phyloP scores from a whole-genome alignment of 177 flowering plant genomes.

The Vitis hybrid region DNA sequence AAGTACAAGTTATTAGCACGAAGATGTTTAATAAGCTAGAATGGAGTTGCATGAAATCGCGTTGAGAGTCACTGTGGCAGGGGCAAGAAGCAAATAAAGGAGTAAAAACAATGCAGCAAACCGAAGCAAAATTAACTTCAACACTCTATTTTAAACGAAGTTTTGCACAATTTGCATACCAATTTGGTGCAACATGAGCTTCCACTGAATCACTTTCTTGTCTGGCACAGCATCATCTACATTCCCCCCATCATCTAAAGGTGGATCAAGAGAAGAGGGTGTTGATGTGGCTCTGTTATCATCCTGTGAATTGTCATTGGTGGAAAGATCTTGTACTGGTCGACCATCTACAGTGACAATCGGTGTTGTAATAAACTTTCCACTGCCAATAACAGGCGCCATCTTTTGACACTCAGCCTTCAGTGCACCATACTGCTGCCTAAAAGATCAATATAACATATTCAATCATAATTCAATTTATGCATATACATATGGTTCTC shows the following conservation, averaged over 20 bases:
- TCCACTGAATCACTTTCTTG: slow-evolving; percentile 71
- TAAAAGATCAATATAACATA: slow-evolving; percentile 18
- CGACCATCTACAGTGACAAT: slow-evolving; percentile 61
- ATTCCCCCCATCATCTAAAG: slow-evolving; percentile 1
- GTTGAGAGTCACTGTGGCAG: too few species aligned
- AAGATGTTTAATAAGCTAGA: not conserved
- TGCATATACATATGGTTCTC: too few species aligned
- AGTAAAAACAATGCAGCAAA: not conserved
- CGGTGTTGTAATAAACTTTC: slow-evolving; percentile 59
- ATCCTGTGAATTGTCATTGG: slow-evolving; percentile 9
- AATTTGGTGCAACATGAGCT: slow-evolving; percentile 73
- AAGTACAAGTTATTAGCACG: not conserved
- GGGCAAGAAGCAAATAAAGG: not conserved
- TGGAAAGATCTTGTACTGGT: slow-evolving; percentile 36
- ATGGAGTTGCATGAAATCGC: too few species aligned
- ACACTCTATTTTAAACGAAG: not conserved
- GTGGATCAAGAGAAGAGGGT: not conserved
- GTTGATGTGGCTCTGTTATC: slow-evolving; percentile 7
- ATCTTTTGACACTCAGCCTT: slow-evolving; percentile 70
- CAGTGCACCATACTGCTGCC: slow-evolving; percentile 68
- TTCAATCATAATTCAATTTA: slow-evolving; percentile 1
- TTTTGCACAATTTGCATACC: slow-evolving; percentile 41
- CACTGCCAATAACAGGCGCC: slow-evolving; percentile 76
- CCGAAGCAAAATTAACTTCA: not conserved
- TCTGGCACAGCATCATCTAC: slow-evolving; percentile 25